Conservation (phyloP, 2,329 filamentous ascomycete species). For the Hyphodiscus sp. region DNA sequence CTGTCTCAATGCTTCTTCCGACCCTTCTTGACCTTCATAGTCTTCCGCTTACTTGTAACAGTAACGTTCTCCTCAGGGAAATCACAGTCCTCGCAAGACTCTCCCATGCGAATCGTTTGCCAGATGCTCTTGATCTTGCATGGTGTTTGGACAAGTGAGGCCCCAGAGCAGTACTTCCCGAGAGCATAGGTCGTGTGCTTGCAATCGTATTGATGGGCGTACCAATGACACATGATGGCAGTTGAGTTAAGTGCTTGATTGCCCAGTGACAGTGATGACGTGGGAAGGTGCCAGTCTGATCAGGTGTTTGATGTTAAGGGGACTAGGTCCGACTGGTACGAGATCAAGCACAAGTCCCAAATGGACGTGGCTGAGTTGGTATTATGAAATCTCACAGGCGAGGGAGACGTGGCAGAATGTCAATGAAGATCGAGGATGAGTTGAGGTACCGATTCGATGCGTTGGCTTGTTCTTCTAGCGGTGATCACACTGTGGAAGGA, state of each 20-base stretch:
- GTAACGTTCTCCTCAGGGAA: background rate
- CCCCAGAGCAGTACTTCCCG: conserved; percentile 24
- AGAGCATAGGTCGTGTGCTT: conserved; percentile 24
- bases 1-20: background rate
- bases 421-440: background rate
- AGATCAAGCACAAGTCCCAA: background rate
- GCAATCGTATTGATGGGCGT: conserved; percentile 26
- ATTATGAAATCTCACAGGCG: no score
- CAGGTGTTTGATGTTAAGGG: background rate
- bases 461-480: background rate
- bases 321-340: background rate
- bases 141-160: conserved; percentile 24
- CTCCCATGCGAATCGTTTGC: conserved; percentile 25
- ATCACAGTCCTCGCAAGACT: conserved; percentile 26
- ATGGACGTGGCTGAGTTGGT: no score
- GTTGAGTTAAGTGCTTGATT: background rate
- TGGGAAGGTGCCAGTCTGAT: background rate
- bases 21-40: background rate
- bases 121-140: conserved; percentile 16
- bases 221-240: conserved; percentile 27
- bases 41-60: background rate
- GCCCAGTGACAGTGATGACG: no score
- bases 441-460: background rate
- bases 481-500: background rate
- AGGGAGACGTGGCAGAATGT: no score